These are phyloP conservation scores for Coccomyxa sp. DNA, from an alignment of 139 green algal species.

Conservation along the genomic window DNA sequence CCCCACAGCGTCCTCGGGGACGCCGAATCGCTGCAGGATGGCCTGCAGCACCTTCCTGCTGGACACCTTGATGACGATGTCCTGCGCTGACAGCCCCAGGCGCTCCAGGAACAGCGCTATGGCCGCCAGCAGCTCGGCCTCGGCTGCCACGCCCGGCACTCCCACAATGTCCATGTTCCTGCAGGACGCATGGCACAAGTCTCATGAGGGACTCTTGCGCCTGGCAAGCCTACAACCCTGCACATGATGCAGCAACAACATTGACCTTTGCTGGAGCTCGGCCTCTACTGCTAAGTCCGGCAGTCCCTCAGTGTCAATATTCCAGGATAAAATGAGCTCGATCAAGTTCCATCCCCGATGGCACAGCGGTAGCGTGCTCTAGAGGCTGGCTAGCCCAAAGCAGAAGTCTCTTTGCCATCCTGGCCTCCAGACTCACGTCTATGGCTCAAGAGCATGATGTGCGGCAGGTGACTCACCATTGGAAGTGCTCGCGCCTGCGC, in stretches of 20 bases:
- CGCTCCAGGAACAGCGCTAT: slow-evolving; percentile 84
- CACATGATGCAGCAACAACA: neutral
- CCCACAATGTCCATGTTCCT: slow-evolving; percentile 96
- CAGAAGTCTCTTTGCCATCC: too few relatives aligned
- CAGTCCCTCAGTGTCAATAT: too few relatives aligned
- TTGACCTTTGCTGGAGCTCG: neutral
- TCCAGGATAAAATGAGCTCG: too few relatives aligned
- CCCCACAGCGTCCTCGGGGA: slow-evolving; percentile 68
- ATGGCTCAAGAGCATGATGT: too few relatives aligned
- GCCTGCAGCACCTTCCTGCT: slow-evolving; percentile 85
- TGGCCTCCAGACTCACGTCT: too few relatives aligned
- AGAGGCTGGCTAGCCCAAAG: too few relatives aligned
- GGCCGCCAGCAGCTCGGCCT: slow-evolving; percentile 93
- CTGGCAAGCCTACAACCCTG: neutral
- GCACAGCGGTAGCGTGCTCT: too few relatives aligned
- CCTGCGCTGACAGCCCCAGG: slow-evolving; percentile 63
- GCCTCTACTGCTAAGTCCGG: too few relatives aligned
- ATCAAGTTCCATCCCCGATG: too few relatives aligned
- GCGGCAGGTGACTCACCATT: slow-evolving; percentile 64
- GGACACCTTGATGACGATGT: slow-evolving; percentile 92
- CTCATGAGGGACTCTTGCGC: too few relatives aligned
- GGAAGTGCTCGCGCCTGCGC: slow-evolving; percentile 93
- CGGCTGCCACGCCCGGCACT: slow-evolving; percentile 77
- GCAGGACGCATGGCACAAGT: neutral
- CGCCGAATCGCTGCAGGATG: slow-evolving; percentile 54